These are phyloP conservation scores for Volutella citrinella DNA, from an alignment of 2,329 filamentous ascomycete species.

Conservation along the genomic window DNA sequence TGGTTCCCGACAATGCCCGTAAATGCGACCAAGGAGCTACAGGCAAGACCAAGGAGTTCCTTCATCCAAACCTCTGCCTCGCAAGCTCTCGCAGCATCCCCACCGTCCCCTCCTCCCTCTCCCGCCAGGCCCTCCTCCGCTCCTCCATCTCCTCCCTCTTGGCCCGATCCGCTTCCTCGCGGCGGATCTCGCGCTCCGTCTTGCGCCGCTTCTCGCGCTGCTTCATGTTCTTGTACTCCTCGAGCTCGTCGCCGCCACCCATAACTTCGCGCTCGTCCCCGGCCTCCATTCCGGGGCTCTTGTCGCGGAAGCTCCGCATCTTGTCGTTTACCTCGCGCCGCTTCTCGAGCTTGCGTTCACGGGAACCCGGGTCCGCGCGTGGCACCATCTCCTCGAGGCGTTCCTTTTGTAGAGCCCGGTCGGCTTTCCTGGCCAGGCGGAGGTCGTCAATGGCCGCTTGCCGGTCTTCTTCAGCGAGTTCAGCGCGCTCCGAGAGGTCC, in stretches of 20 bases:
- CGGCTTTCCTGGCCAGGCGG: constrained; percentile 58
- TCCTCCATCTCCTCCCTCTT: constrained; percentile 78
- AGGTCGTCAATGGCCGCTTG: constrained; percentile 51
- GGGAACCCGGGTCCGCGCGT: constrained; percentile 77
- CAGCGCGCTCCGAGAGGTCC: constrained; percentile 65
- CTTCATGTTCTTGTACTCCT: constrained; percentile 66
- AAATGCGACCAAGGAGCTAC: too few species aligned
- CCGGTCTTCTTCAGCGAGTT: constrained; percentile 48
- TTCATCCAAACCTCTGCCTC: constrained; percentile 69
- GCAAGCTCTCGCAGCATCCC: constrained; percentile 77
- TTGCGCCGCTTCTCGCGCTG: constrained; percentile 68
- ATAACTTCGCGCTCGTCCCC: constrained; percentile 72
- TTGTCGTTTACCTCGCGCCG: constrained; percentile 68
- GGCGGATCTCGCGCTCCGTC: constrained; percentile 76
- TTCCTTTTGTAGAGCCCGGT: constrained; percentile 66
- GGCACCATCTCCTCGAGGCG: constrained; percentile 78
- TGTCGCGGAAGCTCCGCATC: constrained; percentile 70
- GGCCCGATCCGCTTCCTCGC: constrained; percentile 77
- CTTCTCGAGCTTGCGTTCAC: constrained; percentile 86
- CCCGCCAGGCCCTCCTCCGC: constrained; percentile 63
- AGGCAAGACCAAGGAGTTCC: too few species aligned
- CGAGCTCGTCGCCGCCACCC: constrained; percentile 64
- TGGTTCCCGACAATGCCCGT: too few species aligned
- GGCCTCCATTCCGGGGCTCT: constrained; percentile 55
- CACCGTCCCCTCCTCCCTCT: constrained; percentile 83